Evolutionary conservation across 2,329 filamentous ascomycete genomes (phyloP), one percentile per base, ranked within the genome.

Genomic region (Ophiostoma pallidulum): DNA sequence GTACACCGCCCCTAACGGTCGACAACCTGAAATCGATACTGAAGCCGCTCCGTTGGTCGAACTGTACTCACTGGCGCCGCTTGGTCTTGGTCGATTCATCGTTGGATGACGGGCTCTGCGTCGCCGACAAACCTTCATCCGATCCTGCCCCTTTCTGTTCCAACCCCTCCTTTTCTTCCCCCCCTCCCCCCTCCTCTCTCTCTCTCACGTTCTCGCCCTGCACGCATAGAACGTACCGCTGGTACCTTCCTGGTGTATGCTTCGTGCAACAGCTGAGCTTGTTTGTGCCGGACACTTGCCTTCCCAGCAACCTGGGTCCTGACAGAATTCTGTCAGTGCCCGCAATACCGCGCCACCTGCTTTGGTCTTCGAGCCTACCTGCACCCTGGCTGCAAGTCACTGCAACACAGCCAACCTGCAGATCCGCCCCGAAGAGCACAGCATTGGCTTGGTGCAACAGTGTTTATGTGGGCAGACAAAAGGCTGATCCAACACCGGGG

Each of bases 1-100:
- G 41, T 31, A 41, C 32, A 45, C 19, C 29, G 24, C 26, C 41
- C 37, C 24, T 49, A 41, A 49, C 28, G 35, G 32, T 38, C 28
- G 47, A 44, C 33, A 45, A 22, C 33, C 29, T 38, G 29, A 36
- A 47, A 37, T 26, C 24, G 32, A 24, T 19, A 41, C 26, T 35
- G 37, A 37, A 35, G 20, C 14, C 12, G 18, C 5, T 35, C 16
- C 42, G 45, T 22, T n/a, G 10, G 41, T 29, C n/a, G 20, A 28
- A 16, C 6, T 10, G n/a, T 4, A 20, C 22, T 20, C 28, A 10
- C 20, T 37, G 32, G 31, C 24, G 24, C 10, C 10, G 24, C 5
- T 28, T 10, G 5, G 10, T 10, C 24, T 28, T 10, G 6, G 14
- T 22, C 18, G 16, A 22, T 19, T 32, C 13, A 32, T 28, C 33